Conservation (phyloP, 2,329 filamentous ascomycete species). For the Botryotinia globosa region DNA sequence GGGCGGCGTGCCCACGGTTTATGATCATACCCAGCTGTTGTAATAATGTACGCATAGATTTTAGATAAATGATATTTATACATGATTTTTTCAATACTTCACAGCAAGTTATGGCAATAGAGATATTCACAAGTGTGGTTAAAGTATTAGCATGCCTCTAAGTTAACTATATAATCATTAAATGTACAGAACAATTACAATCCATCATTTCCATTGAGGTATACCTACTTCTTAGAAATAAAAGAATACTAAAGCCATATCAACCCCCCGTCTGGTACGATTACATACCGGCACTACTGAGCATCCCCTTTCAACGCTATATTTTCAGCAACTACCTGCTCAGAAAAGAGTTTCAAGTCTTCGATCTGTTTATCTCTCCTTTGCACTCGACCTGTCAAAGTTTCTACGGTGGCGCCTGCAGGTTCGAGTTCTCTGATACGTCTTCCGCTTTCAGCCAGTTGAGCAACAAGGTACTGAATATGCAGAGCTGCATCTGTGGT, state of each 20-base stretch:
- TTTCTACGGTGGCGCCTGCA: background rate
- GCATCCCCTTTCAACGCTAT: background rate
- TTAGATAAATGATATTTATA: background rate
- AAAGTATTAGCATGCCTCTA: background rate
- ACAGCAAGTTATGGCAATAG: background rate
- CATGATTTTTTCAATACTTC: background rate
- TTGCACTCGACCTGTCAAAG: background rate
- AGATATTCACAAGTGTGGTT: background rate
- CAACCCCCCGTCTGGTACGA: background rate
- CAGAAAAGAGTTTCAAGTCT: background rate
- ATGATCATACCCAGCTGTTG: background rate
- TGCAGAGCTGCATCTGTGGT: slow-evolving; percentile 4
- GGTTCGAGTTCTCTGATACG: background rate
- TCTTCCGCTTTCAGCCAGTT: background rate
- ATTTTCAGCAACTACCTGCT: background rate
- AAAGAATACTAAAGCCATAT: background rate
- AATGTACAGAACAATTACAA: background rate
- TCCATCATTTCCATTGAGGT: background rate
- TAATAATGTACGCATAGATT: background rate
- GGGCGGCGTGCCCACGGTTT: background rate
- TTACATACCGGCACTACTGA: too few species aligned
- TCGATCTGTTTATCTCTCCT: slow-evolving; percentile 2
- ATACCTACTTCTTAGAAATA: background rate
- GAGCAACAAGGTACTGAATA: slow-evolving; percentile 14
- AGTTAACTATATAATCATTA: background rate